Evolutionary conservation across 2,329 filamentous ascomycete genomes (phyloP), one percentile per base, ranked within the genome.

Genomic region (Fusarium acutatum): DNA sequence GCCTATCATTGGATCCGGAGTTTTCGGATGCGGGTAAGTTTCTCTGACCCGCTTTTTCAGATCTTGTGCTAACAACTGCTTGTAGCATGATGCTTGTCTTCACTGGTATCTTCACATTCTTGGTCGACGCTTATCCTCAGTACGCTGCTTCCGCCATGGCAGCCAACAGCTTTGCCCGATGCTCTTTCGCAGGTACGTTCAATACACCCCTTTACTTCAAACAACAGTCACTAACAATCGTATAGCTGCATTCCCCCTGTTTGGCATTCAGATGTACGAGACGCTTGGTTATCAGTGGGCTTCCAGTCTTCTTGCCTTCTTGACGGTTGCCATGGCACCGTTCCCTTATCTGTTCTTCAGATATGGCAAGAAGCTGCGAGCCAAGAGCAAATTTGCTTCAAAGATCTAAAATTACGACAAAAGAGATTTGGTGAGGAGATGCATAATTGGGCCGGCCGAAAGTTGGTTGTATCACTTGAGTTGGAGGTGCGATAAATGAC

Each of bases 141-240:
- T 76, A 75, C 14, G 71, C 74, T 0, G 74, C 74, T 13, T 76
- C 74, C 18, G 74, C 74, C 5, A 75, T 76, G 56, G 73, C 74
- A 24, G 69, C 69, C 7, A 76, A 76, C 30, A 68, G 71, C 7
- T 76, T 76, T 30, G 71, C 61, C 7, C 69, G 74, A 20, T 74
- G 74, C 15, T 71, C 67, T 0, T 64, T 76, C 12, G 73, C 73
- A 35, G 73, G 73, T 75, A 43, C 17, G 53, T 68, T 2, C 4
- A 3, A 3, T 3, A 0, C 5, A 4, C 3, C 20, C 1, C 10
- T 7, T 14, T 4, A 2, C 11, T 1, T 0, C 7, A 5, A 3
- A 9, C 5, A 3, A 2, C 14, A 26, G 3, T 1, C 22, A 8
- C 41, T 52, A 15, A 71, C 24, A 11, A 17, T 15, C 0, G 0